Base-by-base conservation (phyloP, 768 basidiomycete genomes). In the Mycena leptocephala region DNA sequence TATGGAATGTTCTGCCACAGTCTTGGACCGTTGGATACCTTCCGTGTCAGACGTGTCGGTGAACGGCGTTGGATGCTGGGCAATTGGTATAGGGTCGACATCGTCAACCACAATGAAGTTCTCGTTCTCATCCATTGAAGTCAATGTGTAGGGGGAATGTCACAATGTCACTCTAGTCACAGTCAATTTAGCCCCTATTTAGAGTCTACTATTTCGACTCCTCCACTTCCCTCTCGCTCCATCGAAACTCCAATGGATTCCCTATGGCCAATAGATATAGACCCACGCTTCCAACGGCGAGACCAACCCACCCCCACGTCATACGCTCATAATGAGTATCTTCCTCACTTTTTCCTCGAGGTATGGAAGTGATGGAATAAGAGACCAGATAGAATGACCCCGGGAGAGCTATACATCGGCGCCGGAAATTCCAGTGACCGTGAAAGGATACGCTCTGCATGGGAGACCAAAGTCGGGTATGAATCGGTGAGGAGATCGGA, bases 401-500 rank as follows among this genome's bases (percentile, higher is more conserved):
- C 73, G 0, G 77, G 37, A 32, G 64, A 65, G 16, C 64, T 76
- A 18, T 80, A 46, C 16, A 78, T 64, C 0, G 80, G 80, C n/a
- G 75, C 79, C 24, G 79, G 62, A 20, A 62, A 32, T 5, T 80
- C 77, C 24, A 85, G 80, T 5, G 83, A 83, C 28, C 71, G 72
- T n/a, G 76, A 74, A 9, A 84, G 85, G 67, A 95, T 83, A 35
- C 89, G 87, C 61, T 88, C 86, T 6, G 94, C 92, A 78, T 95
- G 94, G 9, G 88, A 82, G 16, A 90, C 84, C 51, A 96, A 87
- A 11, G 85, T 81, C 0, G 93, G 89, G 80, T 92, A 95, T 5
- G 89, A 88, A 8, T 90, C 89, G 2, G 79, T 80, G 11, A 95
- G 81, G 4, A 94, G 87, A 75, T 87, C 86, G 79, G 89, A 87